Evolutionary conservation across 805 yeast species (phyloP), one percentile per base, ranked within the genome.

Genomic region (Saccharomyces cerevisiae): DNA sequence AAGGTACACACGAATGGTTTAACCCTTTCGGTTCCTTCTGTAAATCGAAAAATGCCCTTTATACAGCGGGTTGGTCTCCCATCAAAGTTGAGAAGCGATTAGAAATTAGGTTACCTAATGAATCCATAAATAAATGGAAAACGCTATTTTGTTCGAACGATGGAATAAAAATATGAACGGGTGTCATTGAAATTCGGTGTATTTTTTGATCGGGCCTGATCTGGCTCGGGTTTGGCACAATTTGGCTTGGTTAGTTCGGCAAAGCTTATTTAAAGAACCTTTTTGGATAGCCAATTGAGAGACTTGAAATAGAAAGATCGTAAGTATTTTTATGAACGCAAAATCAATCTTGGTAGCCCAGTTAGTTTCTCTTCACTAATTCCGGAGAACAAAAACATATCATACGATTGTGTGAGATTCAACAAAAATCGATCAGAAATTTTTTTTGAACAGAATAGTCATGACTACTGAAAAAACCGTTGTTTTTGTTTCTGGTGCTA

Each of bases 401-500:
- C 5, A 36, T 36, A 17, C 43, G 17, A 6, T 17, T 6, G 21
- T n/a, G 9, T 32, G n/a, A 14, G n/a, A 2, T n/a, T 32, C 8
- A 32, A n/a, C 17, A 10, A 21, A 17, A 36, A 36, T 21, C 22
- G 24, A 21, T 36, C 11, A 10, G 17, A 36, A 36, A 36, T 6
- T n/a, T n/a, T n/a, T n/a, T n/a, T 36, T 21, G 4, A 36, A 11
- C 43, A 6, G 22, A 36, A 36, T 17, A 36, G 17, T 36, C 3
- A 36, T 36, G 43, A 17, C 24, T 17, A 6, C 22, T 36, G 22
- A 36, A 32, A 27, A 53, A 46, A 63, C 61, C 63, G 51, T 62
- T 43, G 79, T 77, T 41, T 73, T 78, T 50, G 75, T 80, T 41
- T 70, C 83, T 2, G 84, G 84, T 31, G 81, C 81, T 10, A 69